A percentile compares a stretch with the other conserved stretches of the same genome.
Evolutionary conservation across 2,329 filamentous ascomycete species (phyloP).

Genomic region (Scedosporium boydii): DNA sequence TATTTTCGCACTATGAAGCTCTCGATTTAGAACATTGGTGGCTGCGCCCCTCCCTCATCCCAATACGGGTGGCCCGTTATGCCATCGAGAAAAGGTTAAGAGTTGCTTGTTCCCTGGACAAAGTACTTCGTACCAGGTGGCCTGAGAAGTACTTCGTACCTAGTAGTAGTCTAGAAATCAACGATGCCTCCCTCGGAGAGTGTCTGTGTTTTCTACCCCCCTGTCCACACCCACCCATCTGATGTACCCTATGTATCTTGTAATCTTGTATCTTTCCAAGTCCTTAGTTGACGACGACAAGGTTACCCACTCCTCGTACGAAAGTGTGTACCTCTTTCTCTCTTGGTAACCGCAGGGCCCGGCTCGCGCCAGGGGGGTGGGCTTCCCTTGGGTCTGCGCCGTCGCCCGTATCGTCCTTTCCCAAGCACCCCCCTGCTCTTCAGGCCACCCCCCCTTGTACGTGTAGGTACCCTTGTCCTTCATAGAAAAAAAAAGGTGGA

Average conservation of each 20-base stretch:
- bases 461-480: not conserved
- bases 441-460: not conserved
- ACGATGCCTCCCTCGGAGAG: not conserved
- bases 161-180: not conserved
- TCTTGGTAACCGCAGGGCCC: not conserved
- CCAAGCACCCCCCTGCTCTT: not conserved
- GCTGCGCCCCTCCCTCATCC: conserved; percentile 4
- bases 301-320: conserved; percentile 1
- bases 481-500: not conserved
- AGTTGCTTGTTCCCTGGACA: not conserved
- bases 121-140: not conserved
- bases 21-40: not conserved
- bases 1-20: too few relatives aligned
- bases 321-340: too few relatives aligned
- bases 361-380: not conserved
- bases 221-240: not conserved
- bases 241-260: not conserved
- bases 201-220: not conserved
- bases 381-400: not conserved
- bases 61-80: conserved; percentile 1
- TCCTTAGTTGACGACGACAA: not conserved
- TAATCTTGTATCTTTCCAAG: too few relatives aligned
- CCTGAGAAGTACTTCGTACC: not conserved
- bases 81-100: not conserved
- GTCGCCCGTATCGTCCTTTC: not conserved